A percentile compares a stretch with the other conserved stretches of the same genome.
phyloP scores from a whole-genome alignment of 306 rosid genomes.

The Gastrolobium villosum region DNA sequence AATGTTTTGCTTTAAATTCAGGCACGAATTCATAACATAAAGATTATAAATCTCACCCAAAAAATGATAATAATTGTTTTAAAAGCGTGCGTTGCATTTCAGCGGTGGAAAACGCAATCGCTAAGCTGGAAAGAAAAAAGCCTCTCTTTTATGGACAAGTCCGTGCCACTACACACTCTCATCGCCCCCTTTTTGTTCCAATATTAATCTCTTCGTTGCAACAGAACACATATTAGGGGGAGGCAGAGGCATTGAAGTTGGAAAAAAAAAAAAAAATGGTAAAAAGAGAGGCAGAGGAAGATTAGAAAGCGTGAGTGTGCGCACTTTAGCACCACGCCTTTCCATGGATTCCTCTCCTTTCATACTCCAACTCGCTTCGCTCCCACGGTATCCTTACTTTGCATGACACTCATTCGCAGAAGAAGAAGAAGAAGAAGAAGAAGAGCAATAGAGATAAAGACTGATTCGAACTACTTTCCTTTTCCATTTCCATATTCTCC shows the following conservation, averaged over 20 bases:
- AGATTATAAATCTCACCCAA: constrained; percentile 3
- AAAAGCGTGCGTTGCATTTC: constrained; percentile 50
- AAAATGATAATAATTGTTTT: constrained; percentile 31
- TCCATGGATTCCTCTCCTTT: constrained; percentile 53
- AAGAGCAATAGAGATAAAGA: background rate
- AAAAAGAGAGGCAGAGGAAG: constrained; percentile 37
- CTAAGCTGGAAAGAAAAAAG: constrained; percentile 54
- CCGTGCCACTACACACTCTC: constrained; percentile 38
- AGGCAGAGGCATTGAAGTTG: constrained; percentile 21
- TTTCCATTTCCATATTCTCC: background rate
- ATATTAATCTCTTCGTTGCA: constrained; percentile 30
- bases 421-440: background rate
- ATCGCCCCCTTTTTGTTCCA: background rate
- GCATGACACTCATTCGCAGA: constrained; percentile 37
- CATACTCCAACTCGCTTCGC: constrained; percentile 53
- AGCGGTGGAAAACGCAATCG: constrained; percentile 62
- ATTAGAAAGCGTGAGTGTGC: constrained; percentile 46
- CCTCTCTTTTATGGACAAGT: constrained; percentile 34
- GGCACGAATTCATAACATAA: background rate
- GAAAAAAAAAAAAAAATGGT: constrained; percentile 6
- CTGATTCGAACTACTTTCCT: constrained; percentile 43
- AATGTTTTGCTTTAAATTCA: background rate
- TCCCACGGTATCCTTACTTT: constrained; percentile 57
- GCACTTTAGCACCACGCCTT: constrained; percentile 45
- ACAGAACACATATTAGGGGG: background rate